Percentiles rank a stretch among this genome's conserved stretches.
phyloP scores from a whole-genome alignment of 2,329 filamentous ascomycete species.

The Penicillium sp. region DNA sequence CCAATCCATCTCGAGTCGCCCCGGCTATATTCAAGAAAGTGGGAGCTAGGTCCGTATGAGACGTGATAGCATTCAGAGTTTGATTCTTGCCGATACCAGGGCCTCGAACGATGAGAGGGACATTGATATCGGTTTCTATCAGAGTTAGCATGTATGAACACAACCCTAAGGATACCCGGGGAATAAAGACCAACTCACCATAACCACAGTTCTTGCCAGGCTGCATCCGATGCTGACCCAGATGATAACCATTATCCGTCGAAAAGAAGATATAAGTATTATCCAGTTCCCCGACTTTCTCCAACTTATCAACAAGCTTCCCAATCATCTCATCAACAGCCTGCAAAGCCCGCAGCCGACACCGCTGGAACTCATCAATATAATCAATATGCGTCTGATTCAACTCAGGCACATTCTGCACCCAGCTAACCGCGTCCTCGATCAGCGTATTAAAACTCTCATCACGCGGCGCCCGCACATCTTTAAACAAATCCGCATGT shows the following conservation, averaged over 20 bases:
- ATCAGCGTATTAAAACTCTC: conserved; percentile 59
- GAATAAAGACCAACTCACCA: conserved; percentile 38
- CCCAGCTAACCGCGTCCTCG: conserved; percentile 50
- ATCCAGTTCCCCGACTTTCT: conserved; percentile 42
- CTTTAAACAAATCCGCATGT: conserved; percentile 60
- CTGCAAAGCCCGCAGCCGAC: conserved; percentile 50
- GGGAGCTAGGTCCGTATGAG: conserved; percentile 63
- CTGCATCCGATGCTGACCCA: conserved; percentile 57
- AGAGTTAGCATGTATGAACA: neutral
- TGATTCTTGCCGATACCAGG: conserved; percentile 51
- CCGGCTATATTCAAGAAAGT: conserved; percentile 52
- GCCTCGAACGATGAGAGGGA: conserved; percentile 58
- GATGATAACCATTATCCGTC: conserved; percentile 59
- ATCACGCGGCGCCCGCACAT: conserved; percentile 58
- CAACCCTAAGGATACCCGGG: too few species aligned
- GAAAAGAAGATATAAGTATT: conserved; percentile 60
- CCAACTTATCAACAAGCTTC: conserved; percentile 42
- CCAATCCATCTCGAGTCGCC: conserved; percentile 50
- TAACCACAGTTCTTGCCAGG: conserved; percentile 59
- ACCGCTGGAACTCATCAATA: conserved; percentile 52
- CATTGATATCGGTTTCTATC: conserved; percentile 50
- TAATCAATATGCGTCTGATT: conserved; percentile 49
- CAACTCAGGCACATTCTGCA: conserved; percentile 42
- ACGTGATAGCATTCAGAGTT: conserved; percentile 51
- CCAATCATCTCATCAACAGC: conserved; percentile 55